Evolutionary conservation across 2,329 filamentous ascomycete species (phyloP).

Genomic region (Venturia pyrina): DNA sequence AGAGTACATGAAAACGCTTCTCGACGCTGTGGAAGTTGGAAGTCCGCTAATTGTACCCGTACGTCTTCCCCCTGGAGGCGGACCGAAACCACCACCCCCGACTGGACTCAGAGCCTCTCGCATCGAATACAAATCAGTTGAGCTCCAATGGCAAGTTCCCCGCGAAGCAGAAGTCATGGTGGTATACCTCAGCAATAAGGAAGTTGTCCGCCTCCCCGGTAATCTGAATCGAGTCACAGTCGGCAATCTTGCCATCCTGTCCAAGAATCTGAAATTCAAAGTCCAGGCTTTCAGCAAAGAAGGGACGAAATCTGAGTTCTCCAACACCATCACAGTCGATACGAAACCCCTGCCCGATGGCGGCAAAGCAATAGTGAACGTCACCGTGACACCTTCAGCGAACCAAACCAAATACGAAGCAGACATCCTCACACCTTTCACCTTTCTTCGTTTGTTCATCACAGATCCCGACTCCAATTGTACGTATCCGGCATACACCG

Average conservation of each 20-base stretch:
- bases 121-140: no score
- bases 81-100: no score
- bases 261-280: background rate
- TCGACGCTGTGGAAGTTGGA: background rate
- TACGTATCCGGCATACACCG: background rate
- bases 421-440: background rate
- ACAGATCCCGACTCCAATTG: background rate
- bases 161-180: no score
- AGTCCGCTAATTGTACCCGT: background rate
- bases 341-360: background rate
- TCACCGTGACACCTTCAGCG: background rate
- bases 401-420: background rate
- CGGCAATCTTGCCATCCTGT: background rate
- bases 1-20: background rate
- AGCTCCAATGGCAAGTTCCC: no score
- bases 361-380: background rate
- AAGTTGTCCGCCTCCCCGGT: conserved; percentile 3
- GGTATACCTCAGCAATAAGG: background rate
- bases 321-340: background rate
- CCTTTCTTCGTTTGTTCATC: background rate
- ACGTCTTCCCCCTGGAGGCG: background rate
- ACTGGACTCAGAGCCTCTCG: no score
- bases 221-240: background rate
- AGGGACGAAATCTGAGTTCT: background rate
- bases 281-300: background rate